These are phyloP conservation scores for Neurospora cerealis DNA, from an alignment of 495 filamentous ascomycete species.

Conservation along the genomic window DNA sequence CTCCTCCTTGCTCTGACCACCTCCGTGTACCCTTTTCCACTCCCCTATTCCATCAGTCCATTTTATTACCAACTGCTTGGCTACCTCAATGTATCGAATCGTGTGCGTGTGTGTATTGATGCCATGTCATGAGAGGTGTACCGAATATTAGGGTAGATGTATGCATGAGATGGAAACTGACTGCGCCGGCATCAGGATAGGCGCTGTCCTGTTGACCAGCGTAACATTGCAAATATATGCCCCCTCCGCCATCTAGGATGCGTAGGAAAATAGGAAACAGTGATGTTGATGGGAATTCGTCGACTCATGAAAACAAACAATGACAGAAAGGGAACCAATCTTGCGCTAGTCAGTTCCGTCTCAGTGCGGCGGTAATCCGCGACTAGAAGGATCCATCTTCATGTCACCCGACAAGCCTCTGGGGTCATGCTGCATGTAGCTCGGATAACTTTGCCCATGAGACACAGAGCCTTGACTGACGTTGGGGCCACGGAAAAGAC, in stretches of 20 bases:
- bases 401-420: neutral
- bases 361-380: constrained; percentile 8
- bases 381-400: constrained; percentile 7
- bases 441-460: constrained; percentile 5
- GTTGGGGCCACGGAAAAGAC: constrained; percentile 11
- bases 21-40: neutral
- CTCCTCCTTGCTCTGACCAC: neutral
- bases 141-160: neutral
- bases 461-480: constrained; percentile 5
- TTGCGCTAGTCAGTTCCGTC: neutral
- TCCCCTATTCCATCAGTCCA: neutral
- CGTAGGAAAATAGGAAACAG: neutral
- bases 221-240: neutral
- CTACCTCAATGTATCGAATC: neutral
- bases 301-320: neutral
- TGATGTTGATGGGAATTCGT: neutral
- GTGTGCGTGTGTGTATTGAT: neutral
- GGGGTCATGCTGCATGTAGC: constrained; percentile 2
- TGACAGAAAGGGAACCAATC: neutral
- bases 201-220: neutral
- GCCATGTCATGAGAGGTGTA: neutral
- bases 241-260: neutral
- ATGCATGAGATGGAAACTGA: neutral
- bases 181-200: neutral
- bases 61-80: neutral